phyloP scores from a whole-genome alignment of 768 basidiomycete species.

The Tylopilus sp. region DNA sequence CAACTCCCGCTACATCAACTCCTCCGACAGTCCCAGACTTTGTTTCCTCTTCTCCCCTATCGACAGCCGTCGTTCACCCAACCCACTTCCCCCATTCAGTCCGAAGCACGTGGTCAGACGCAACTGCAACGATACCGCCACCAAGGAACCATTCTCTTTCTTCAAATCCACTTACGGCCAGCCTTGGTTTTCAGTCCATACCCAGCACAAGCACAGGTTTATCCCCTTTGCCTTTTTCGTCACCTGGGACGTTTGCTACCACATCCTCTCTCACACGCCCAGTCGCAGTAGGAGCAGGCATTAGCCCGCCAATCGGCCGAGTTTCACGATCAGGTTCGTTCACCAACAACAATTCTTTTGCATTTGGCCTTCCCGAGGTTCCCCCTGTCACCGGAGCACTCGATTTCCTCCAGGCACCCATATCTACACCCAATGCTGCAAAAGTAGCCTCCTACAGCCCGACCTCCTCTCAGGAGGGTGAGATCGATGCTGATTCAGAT shows the following conservation, averaged over 20 bases:
- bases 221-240: conserved; percentile 28
- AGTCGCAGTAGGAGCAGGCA: conserved; percentile 20
- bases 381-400: conserved; percentile 24
- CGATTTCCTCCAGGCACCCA: conserved; percentile 29
- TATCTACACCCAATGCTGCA: conserved; percentile 2
- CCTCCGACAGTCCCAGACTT: conserved; percentile 23
- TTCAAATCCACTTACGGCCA: conserved; percentile 24
- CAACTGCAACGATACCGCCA: conserved; percentile 23
- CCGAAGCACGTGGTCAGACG: conserved; percentile 31
- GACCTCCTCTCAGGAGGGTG: conserved; percentile 46
- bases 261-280: conserved; percentile 26
- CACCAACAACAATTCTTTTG: conserved; percentile 41
- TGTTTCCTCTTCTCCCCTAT: conserved; percentile 20
- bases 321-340: conserved; percentile 59
- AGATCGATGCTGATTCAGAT: conserved; percentile 47
- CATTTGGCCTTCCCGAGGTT: conserved; percentile 34
- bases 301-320: conserved; percentile 43
- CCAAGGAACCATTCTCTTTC: conserved; percentile 33
- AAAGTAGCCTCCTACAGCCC: conserved; percentile 24
- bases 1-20: conserved; percentile 19
- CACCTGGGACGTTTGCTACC: conserved; percentile 30
- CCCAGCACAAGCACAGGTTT: conserved; percentile 29
- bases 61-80: conserved; percentile 20
- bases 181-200: conserved; percentile 32
- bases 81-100: conserved; percentile 23